phyloP scores from a whole-genome alignment of 208 protist species.

The Trichomonas gallinae region DNA sequence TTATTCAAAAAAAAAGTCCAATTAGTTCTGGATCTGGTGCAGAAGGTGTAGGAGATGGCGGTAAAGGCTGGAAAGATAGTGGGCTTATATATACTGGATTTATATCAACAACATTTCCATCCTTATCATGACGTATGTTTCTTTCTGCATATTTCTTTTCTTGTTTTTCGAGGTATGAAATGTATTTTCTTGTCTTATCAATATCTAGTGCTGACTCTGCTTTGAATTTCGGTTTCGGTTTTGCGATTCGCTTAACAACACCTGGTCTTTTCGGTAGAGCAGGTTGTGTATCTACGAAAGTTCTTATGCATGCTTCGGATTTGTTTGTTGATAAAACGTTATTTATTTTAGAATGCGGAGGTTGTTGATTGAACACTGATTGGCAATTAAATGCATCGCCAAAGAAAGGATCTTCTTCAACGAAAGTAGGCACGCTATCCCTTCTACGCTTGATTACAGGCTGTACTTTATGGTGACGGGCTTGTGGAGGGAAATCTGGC shows the following conservation, averaged over 20 bases:
- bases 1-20: neutral
- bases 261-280: neutral
- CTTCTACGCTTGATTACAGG: neutral
- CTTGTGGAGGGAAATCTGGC: neutral
- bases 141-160: neutral
- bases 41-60: neutral
- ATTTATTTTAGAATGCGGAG: neutral
- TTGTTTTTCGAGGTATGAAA: neutral
- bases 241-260: neutral
- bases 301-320: neutral
- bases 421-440: neutral
- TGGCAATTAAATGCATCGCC: neutral
- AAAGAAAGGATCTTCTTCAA: neutral
- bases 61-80: neutral
- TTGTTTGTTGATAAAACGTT: neutral
- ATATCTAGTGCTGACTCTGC: neutral
- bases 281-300: neutral
- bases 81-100: neutral
- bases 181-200: neutral
- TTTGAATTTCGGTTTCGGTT: neutral
- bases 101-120: neutral
- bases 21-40: neutral
- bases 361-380: neutral
- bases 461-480: neutral
- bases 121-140: neutral